Evolutionary conservation across 306 rosid genomes (phyloP).

Genomic region (Citrullus colocynthis): DNA sequence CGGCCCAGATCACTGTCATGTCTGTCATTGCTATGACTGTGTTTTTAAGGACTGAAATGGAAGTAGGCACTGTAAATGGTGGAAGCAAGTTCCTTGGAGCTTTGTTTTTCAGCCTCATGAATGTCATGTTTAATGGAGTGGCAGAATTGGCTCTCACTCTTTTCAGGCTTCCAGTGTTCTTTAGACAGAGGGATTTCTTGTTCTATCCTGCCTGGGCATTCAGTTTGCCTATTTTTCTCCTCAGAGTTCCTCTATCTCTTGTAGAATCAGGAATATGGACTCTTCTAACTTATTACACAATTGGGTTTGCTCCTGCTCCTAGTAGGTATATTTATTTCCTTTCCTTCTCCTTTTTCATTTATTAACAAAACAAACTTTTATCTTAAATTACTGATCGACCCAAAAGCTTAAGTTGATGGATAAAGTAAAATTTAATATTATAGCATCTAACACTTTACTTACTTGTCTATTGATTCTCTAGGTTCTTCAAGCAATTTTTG

Average conservation of each 20-base stretch:
- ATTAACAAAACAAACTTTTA: background rate
- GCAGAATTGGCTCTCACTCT: constrained; percentile 52
- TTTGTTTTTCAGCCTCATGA: constrained; percentile 43
- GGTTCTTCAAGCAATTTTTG: constrained; percentile 69
- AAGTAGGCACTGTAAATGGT: constrained; percentile 25
- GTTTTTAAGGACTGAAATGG: constrained; percentile 58
- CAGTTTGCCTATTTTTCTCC: constrained; percentile 56
- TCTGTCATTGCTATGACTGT: constrained; percentile 38
- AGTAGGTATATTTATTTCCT: constrained; percentile 29
- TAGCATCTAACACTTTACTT: background rate
- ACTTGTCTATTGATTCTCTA: constrained; percentile 13
- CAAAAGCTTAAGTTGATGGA: too few relatives aligned
- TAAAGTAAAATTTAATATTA: too few relatives aligned
- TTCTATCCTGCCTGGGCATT: constrained; percentile 85
- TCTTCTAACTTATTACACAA: constrained; percentile 54
- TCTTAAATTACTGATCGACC: too few relatives aligned
- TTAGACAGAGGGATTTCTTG: constrained; percentile 58
- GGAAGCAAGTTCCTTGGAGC: constrained; percentile 59
- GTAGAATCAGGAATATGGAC: constrained; percentile 62
- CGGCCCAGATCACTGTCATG: constrained; percentile 40
- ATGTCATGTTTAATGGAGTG: constrained; percentile 73
- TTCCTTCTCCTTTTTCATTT: background rate
- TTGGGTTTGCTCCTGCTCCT: constrained; percentile 76
- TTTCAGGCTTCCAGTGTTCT: constrained; percentile 54
- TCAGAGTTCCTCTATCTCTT: constrained; percentile 60